Evolutionary conservation across 2,329 filamentous ascomycete genomes (phyloP), one percentile per base, ranked within the genome.

Genomic region (Beauveria sp.): DNA sequence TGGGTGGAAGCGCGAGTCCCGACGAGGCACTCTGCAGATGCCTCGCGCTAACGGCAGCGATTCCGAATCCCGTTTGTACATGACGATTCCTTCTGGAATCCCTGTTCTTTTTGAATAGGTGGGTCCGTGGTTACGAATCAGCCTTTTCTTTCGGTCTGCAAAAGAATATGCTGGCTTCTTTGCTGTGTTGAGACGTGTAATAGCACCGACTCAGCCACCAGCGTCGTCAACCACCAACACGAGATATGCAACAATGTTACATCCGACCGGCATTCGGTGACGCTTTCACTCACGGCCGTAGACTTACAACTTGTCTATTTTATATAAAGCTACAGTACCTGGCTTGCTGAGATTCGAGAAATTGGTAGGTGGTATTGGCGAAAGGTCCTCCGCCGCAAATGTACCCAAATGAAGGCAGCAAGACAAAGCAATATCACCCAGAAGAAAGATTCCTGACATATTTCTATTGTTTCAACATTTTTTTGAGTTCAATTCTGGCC

Each of bases 51-150:
- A 7, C 59, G 59, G 59, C 20, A 43, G 38, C n/a, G 22, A 45
- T 55, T 22, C 59, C 59, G 59, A 61, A 61, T 55, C 51, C 59
- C 59, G 59, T 31, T 50, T 34, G 28, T 49, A 24, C 59, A 55
- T n/a, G 31, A 38, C 43, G 45, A 56, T 42, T 55, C 50, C 26
- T 55, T 54, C 50, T 43, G 6, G 51, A 61, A 61, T 43, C 51
- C 51, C 31, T 38, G 0, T 31, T 38, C 24, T 12, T 18, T 8
- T 7, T 20, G 4, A 55, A 28, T 31, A 50, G n/a, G 42, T 49
- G 59, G 59, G 22, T 34, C 42, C 24, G 1, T 40, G 58, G 43
- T 55, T 28, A 56, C 59, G 59, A 55, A 24, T 61, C 20, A 43
- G 26, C 22, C 7, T 31, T 34, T 20, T 2, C 3, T 49, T 55